Evolutionary conservation across 176 grass and related monocot species (phyloP).

Genomic region (Eleusine coracana): DNA sequence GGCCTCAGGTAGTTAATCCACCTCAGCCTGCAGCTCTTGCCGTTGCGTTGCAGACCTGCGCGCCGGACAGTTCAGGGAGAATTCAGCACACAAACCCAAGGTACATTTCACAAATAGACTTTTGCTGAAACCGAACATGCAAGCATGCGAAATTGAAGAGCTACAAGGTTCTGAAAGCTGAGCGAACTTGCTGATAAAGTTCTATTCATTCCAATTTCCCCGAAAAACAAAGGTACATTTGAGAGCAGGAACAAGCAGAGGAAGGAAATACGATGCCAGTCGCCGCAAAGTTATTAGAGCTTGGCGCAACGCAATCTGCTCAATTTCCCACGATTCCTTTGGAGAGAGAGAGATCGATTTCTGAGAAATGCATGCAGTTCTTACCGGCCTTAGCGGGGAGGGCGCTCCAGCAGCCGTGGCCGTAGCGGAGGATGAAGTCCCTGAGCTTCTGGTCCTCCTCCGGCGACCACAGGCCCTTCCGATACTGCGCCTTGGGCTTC

Average conservation of each 20-base stretch:
- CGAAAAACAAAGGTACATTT: slow-evolving; percentile 19
- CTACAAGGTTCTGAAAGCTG: background rate
- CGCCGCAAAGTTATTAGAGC: background rate
- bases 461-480: slow-evolving; percentile 95
- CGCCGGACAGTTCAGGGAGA: background rate
- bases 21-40: slow-evolving; percentile 95
- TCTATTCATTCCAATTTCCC: background rate
- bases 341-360: background rate
- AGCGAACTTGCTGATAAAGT: background rate
- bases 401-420: slow-evolving; percentile 87
- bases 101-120: slow-evolving; percentile 33
- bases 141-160: background rate
- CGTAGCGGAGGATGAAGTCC: slow-evolving; percentile 77
- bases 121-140: background rate
- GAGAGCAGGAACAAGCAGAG: background rate
- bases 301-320: slow-evolving; percentile 7
- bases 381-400: slow-evolving; percentile 81
- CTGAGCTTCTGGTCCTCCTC: slow-evolving; percentile 84
- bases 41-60: slow-evolving; percentile 84
- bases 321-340: background rate
- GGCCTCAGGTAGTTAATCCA: slow-evolving; percentile 99
- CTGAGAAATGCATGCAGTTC: slow-evolving; percentile 14
- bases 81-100: slow-evolving; percentile 22
- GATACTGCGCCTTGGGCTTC: slow-evolving; percentile 75
- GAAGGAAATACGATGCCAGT: background rate